A percentile compares a stretch with the other conserved stretches of the same genome.
phyloP scores from a whole-genome alignment of 106 monocot species.

The Dioscorea dumetorum region DNA sequence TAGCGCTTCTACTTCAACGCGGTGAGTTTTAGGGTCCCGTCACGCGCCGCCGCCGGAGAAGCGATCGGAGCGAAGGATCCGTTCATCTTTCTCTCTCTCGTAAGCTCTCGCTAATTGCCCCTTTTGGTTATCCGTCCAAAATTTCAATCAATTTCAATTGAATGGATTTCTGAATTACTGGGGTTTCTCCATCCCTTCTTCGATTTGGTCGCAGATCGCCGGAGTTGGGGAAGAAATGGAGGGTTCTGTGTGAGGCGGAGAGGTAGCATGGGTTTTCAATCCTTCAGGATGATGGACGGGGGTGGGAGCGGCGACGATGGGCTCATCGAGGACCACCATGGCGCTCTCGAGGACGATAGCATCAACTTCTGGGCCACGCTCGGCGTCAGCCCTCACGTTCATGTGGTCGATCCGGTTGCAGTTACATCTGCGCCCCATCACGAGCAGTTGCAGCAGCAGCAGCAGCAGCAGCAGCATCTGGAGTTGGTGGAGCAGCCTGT shows the following conservation, averaged over 20 bases:
- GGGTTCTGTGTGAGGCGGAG: no score
- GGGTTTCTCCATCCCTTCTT: no score
- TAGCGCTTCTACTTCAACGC: neutral
- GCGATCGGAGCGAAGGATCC: no score
- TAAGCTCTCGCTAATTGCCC: no score
- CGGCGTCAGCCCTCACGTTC: constrained; percentile 57
- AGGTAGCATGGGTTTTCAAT: neutral
- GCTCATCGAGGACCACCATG: constrained; percentile 35
- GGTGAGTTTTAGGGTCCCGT: neutral
- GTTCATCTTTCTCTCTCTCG: no score
- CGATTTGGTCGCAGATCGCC: no score
- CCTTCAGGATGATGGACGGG: constrained; percentile 28
- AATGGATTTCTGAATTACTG: no score
- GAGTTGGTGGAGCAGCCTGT: constrained; percentile 26
- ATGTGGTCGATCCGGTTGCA: constrained; percentile 12
- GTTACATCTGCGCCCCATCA: no score
- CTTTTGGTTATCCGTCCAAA: no score
- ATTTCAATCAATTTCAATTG: no score
- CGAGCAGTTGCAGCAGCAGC: neutral
- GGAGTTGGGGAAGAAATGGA: no score
- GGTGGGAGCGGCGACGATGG: constrained; percentile 26
- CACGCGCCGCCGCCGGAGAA: neutral
- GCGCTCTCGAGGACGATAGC: constrained; percentile 56
- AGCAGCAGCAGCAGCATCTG: constrained; percentile 15
- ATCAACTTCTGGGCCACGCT: constrained; percentile 65